phyloP scores from a whole-genome alignment of 2,329 filamentous ascomycete species.

The Alternaria postmessia region DNA sequence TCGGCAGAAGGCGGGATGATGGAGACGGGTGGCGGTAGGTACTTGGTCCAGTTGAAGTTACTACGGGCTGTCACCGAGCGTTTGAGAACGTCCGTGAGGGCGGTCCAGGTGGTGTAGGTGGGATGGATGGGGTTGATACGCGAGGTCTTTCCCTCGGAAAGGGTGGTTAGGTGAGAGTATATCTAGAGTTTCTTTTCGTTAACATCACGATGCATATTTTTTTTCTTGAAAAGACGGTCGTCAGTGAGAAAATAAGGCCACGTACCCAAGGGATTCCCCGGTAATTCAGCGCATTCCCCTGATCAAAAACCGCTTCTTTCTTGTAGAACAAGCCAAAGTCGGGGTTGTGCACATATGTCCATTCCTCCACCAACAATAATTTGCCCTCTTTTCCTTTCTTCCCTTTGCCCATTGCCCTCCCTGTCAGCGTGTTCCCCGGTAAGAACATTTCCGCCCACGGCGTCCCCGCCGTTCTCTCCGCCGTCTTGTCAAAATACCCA shows the following conservation, averaged over 20 bases:
- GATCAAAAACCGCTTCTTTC: conserved; percentile 45
- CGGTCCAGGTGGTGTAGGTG: conserved; percentile 32
- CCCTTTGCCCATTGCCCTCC: conserved; percentile 31
- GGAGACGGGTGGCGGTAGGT: conserved; percentile 30
- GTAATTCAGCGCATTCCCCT: conserved; percentile 47
- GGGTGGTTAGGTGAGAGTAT: conserved; percentile 40
- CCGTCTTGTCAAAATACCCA: conserved; percentile 39
- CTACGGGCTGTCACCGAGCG: conserved; percentile 35
- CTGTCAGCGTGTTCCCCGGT: conserved; percentile 45
- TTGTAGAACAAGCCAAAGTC: conserved; percentile 39
- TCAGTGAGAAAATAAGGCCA: no score
- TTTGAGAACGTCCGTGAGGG: conserved; percentile 31
- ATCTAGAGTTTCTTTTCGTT: conserved; percentile 25
- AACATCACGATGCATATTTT: not conserved
- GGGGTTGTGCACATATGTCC: conserved; percentile 38
- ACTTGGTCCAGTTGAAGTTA: conserved; percentile 43
- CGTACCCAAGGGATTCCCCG: conserved; percentile 48
- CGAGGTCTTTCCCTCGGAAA: conserved; percentile 33
- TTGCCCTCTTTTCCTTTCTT: conserved; percentile 37
- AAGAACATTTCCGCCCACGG: conserved; percentile 47
- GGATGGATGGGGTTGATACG: conserved; percentile 35
- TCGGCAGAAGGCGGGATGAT: not conserved
- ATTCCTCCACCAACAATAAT: conserved; percentile 47
- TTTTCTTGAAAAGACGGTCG: no score
- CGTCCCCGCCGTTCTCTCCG: conserved; percentile 40